Percentiles rank a stretch among this genome's conserved stretches.
Conservation (phyloP, 1,139 yeast genomes). For the Hyphopichia buzzinii region DNA sequence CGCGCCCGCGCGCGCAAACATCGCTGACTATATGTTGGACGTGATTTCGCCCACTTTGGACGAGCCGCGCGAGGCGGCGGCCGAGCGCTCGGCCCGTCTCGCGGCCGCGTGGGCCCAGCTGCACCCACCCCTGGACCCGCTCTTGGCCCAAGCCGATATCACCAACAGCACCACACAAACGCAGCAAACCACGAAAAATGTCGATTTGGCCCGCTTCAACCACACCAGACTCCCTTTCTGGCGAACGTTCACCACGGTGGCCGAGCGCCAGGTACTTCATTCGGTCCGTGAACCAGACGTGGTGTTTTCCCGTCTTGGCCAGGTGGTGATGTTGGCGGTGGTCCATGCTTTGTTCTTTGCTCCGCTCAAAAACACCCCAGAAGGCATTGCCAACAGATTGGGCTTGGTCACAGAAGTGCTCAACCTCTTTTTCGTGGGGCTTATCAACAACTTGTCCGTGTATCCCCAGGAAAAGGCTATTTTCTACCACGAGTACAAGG, state of each 20-base stretch:
- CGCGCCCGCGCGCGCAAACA: constrained; percentile 60
- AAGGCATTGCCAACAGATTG: constrained; percentile 62
- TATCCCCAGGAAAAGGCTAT: constrained; percentile 73
- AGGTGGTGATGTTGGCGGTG: constrained; percentile 62
- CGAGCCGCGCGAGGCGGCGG: constrained; percentile 28
- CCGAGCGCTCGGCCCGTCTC: constrained; percentile 32
- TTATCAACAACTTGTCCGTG: constrained; percentile 71
- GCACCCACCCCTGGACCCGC: constrained; percentile 1
- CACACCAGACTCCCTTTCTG: constrained; percentile 21
- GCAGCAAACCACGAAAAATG: constrained; percentile 5
- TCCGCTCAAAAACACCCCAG: constrained; percentile 57
- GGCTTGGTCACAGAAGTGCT: constrained; percentile 76
- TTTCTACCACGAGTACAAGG: constrained; percentile 77
- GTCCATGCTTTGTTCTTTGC: constrained; percentile 70
- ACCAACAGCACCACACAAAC: not conserved
- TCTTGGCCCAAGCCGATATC: not conserved
- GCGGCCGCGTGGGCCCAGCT: constrained; percentile 33
- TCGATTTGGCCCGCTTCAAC: constrained; percentile 20
- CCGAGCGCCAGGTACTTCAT: constrained; percentile 40
- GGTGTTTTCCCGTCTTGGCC: constrained; percentile 64
- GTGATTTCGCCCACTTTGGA: constrained; percentile 51
- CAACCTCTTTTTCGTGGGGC: constrained; percentile 74
- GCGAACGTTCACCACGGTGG: constrained; percentile 28
- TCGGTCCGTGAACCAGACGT: constrained; percentile 62
- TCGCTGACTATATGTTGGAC: constrained; percentile 75